These are phyloP conservation scores for Myxozyma neotropica DNA, from an alignment of 805 yeast genomes.

Conservation along the genomic window DNA sequence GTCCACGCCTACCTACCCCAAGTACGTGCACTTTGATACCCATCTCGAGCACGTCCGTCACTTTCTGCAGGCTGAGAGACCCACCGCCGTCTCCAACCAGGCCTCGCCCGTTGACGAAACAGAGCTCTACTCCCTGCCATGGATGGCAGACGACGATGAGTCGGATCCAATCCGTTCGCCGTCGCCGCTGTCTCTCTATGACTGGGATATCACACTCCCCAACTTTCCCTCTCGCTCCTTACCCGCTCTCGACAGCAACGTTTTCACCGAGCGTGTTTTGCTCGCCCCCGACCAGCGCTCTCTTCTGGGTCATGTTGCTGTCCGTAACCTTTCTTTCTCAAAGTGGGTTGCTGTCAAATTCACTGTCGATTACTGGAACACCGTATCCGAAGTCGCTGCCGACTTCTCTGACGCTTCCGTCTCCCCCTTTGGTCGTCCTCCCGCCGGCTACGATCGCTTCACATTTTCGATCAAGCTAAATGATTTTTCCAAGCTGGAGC, in stretches of 20 bases:
- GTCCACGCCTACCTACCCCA: conserved; percentile 57
- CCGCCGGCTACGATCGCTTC: conserved; percentile 60
- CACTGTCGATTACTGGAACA: conserved; percentile 77
- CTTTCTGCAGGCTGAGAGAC: conserved; percentile 72
- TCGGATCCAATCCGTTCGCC: conserved; percentile 5
- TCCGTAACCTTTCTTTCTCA: conserved; percentile 68
- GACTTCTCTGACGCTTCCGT: conserved; percentile 49
- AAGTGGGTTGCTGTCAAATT: conserved; percentile 72
- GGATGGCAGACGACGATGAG: conserved; percentile 3
- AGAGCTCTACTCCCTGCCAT: conserved; percentile 40
- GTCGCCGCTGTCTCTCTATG: conserved; percentile 31
- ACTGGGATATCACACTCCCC: conserved; percentile 42
- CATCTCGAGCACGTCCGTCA: conserved; percentile 63
- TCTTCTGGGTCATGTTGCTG: conserved; percentile 76
- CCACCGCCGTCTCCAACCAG: conserved; percentile 71
- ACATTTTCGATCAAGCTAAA: conserved; percentile 56
- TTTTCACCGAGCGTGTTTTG: conserved; percentile 67
- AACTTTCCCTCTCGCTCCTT: conserved; percentile 38
- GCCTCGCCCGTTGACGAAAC: conserved; percentile 57
- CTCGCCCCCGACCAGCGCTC: conserved; percentile 59
- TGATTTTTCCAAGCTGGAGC: conserved; percentile 41
- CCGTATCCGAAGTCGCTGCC: conserved; percentile 70
- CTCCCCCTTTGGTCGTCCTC: conserved; percentile 36
- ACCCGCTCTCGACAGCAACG: conserved; percentile 37
- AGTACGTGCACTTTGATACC: conserved; percentile 80